A percentile compares a stretch with the other conserved stretches of the same genome.
Conservation (phyloP, 2,329 filamentous ascomycete genomes). For the Didymella segeticola region DNA sequence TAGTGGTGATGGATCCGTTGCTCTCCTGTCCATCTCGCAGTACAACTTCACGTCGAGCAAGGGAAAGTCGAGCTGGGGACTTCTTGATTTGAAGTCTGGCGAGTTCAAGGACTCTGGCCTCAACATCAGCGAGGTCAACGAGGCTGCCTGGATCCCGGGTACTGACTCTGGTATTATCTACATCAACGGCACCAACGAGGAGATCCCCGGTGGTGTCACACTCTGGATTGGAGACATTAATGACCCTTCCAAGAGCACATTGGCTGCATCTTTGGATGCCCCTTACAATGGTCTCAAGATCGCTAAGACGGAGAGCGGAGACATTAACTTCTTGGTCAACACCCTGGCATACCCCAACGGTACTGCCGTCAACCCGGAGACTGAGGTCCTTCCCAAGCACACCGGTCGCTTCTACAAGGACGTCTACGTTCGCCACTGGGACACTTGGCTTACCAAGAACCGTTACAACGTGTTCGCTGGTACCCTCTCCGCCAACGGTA, state of each 20-base stretch:
- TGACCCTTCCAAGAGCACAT: conserved; percentile 34
- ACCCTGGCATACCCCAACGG: conserved; percentile 73
- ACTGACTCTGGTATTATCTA: conserved; percentile 64
- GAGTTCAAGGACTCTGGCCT: conserved; percentile 42
- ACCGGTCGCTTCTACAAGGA: conserved; percentile 75
- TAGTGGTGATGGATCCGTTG: conserved; percentile 68
- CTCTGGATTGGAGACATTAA: conserved; percentile 46
- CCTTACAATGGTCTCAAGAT: conserved; percentile 59
- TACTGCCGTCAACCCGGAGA: conserved; percentile 70
- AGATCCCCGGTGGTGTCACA: conserved; percentile 44
- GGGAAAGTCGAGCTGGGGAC: conserved; percentile 62
- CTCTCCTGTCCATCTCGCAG: conserved; percentile 72
- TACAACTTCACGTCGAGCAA: conserved; percentile 80
- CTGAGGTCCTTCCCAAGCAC: conserved; percentile 64
- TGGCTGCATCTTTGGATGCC: conserved; percentile 53
- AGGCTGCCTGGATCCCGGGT: conserved; percentile 44
- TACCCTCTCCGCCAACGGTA: conserved; percentile 54
- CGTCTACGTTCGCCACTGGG: conserved; percentile 84
- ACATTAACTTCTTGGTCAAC: conserved; percentile 57
- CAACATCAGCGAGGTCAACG: conserved; percentile 42
- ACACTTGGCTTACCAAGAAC: conserved; percentile 72
- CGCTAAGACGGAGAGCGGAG: conserved; percentile 48
- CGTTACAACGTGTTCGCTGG: conserved; percentile 78
- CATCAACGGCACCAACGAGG: conserved; percentile 70
- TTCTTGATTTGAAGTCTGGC: conserved; percentile 44